Percentiles rank a stretch among this genome's conserved stretches.
phyloP scores from a whole-genome alignment of 495 filamentous ascomycete genomes.

The Pyrenopolyporus hunteri region DNA sequence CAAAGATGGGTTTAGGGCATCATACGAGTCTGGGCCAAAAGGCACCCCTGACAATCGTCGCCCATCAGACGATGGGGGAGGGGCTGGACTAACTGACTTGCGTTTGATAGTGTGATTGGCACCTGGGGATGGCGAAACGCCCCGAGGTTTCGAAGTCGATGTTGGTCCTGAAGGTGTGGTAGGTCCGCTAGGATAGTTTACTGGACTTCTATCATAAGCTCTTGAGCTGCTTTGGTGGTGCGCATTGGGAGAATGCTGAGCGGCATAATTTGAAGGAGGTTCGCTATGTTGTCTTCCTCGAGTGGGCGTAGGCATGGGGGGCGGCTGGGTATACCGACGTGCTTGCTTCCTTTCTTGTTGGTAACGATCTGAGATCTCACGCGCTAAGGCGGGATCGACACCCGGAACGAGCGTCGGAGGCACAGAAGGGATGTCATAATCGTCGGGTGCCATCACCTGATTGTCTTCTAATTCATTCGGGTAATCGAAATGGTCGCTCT shows the following conservation, averaged over 20 bases:
- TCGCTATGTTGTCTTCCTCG: slow-evolving; percentile 52
- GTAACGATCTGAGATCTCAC: slow-evolving; percentile 61
- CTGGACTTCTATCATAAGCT: slow-evolving; percentile 40
- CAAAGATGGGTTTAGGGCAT: slow-evolving; percentile 71
- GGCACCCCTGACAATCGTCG: slow-evolving; percentile 69
- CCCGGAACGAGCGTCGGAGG: slow-evolving; percentile 74
- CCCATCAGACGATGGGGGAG: slow-evolving; percentile 59
- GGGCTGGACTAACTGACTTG: slow-evolving; percentile 80
- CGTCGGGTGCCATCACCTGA: slow-evolving; percentile 30
- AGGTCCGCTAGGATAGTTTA: slow-evolving; percentile 51
- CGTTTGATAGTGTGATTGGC: slow-evolving; percentile 62
- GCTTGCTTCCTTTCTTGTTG: slow-evolving; percentile 54
- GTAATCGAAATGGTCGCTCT: slow-evolving; percentile 32
- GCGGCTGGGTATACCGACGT: slow-evolving; percentile 50
- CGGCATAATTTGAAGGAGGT: slow-evolving; percentile 40
- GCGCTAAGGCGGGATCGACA: slow-evolving; percentile 64
- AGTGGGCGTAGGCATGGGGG: slow-evolving; percentile 43
- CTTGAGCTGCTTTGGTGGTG: slow-evolving; percentile 44
- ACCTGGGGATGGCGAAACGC: slow-evolving; percentile 64
- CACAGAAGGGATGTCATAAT: slow-evolving; percentile 55
- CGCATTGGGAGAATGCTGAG: slow-evolving; percentile 49
- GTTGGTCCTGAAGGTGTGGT: slow-evolving; percentile 42
- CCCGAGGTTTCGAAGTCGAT: slow-evolving; percentile 49
- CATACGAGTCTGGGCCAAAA: slow-evolving; percentile 89
- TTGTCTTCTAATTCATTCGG: slow-evolving; percentile 46